Conservation (phyloP, 306 rosid genomes). For the Vigna angularis region DNA sequence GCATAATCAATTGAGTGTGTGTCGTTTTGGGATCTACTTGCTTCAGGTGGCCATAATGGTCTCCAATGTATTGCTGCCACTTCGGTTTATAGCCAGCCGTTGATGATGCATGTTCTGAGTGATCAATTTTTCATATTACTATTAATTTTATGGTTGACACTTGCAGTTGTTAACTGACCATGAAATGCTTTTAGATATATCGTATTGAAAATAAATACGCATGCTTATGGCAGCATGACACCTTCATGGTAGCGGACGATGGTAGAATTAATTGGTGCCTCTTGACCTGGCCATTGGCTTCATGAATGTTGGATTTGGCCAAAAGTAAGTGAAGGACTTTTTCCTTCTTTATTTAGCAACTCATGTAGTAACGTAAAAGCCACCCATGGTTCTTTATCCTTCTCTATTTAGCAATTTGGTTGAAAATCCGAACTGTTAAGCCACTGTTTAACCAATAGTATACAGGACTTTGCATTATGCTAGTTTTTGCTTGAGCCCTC, state of each 20-base stretch:
- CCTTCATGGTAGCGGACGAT: neutral
- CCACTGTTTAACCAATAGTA: neutral
- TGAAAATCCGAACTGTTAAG: neutral
- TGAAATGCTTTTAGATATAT: neutral
- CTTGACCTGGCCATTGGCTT: neutral
- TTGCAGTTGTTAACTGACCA: neutral
- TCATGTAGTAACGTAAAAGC: neutral
- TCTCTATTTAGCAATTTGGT: neutral
- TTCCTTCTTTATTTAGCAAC: neutral
- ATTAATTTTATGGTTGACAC: neutral
- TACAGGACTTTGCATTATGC: constrained; percentile 4
- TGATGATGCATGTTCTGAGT: neutral
- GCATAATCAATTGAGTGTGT: neutral
- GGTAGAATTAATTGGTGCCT: neutral
- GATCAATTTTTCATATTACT: neutral
- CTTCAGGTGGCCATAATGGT: constrained; percentile 21
- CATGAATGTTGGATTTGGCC: neutral
- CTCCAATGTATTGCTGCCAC: neutral
- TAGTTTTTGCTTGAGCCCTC: neutral
- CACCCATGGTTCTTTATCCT: neutral
- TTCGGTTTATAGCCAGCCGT: neutral
- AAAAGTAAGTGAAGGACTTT: neutral
- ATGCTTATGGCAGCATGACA: neutral
- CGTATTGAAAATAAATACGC: constrained; percentile 3
- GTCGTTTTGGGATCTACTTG: constrained; percentile 17